These are phyloP conservation scores for Terana coerulea DNA, from an alignment of 768 basidiomycete species.

Conservation along the genomic window DNA sequence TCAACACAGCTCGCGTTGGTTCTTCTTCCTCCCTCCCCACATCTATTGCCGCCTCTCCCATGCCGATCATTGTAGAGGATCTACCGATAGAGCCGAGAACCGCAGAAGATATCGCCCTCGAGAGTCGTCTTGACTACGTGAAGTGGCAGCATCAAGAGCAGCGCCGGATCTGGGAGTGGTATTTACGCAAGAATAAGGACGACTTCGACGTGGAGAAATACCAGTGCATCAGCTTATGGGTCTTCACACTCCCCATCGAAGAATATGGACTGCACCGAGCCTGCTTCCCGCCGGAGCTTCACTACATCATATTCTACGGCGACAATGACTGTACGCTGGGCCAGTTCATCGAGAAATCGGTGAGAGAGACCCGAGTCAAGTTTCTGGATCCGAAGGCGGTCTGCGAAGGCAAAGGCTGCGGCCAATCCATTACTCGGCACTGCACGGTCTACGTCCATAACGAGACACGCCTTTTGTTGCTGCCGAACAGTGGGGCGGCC, in stretches of 20 bases:
- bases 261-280: slow-evolving; percentile 66
- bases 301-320: slow-evolving; percentile 85
- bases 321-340: slow-evolving; percentile 91
- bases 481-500: slow-evolving; percentile 85
- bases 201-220: slow-evolving; percentile 92
- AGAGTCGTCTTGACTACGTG: slow-evolving; percentile 66
- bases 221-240: slow-evolving; percentile 80
- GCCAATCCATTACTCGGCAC: slow-evolving; percentile 76
- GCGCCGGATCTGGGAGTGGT: slow-evolving; percentile 94
- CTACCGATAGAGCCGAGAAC: slow-evolving; percentile 51
- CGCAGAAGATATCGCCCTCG: slow-evolving; percentile 63
- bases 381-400: slow-evolving; percentile 71
- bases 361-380: slow-evolving; percentile 62
- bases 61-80: slow-evolving; percentile 34
- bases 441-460: slow-evolving; percentile 92
- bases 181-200: slow-evolving; percentile 78
- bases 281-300: slow-evolving; percentile 72
- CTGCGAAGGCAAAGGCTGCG: slow-evolving; percentile 83
- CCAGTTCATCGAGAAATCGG: slow-evolving; percentile 84
- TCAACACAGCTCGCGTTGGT: slow-evolving; percentile 31
- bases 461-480: slow-evolving; percentile 79
- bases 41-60: slow-evolving; percentile 27
- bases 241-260: slow-evolving; percentile 73
- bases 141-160: slow-evolving; percentile 86
- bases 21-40: slow-evolving; percentile 26